phyloP scores from a whole-genome alignment of 176 grass and related monocot genomes.

The Oryza nivara region DNA sequence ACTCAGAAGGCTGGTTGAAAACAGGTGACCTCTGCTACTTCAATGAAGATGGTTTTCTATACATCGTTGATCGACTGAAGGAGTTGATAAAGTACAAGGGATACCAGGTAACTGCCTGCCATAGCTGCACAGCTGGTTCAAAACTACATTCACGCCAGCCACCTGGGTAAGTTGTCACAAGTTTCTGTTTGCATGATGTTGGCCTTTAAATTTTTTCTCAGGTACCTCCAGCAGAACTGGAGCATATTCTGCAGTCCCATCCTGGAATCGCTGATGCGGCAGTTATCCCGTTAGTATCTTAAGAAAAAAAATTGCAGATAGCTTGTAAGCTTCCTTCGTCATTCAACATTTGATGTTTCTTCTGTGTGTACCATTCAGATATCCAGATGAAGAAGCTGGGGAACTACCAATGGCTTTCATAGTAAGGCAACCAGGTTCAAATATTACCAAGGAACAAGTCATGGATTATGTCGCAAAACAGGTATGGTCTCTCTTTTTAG shows the following conservation, averaged over 20 bases:
- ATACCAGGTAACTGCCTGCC: constrained; percentile 53
- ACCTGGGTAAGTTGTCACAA: neutral
- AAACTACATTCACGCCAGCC: neutral
- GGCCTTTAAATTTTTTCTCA: constrained; percentile 27
- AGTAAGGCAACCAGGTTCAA: constrained; percentile 58
- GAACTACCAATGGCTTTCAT: constrained; percentile 85
- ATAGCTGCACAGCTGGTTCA: neutral
- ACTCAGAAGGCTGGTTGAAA: constrained; percentile 71
- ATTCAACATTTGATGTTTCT: neutral
- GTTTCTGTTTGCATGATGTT: constrained; percentile 16
- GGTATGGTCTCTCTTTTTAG: constrained; percentile 42
- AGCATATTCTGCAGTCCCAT: constrained; percentile 63
- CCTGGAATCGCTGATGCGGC: constrained; percentile 61
- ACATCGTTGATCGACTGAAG: constrained; percentile 73
- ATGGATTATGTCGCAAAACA: constrained; percentile 76
- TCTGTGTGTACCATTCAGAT: constrained; percentile 45
- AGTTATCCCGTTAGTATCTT: constrained; percentile 63
- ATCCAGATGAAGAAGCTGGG: constrained; percentile 87
- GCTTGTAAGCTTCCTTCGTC: neutral
- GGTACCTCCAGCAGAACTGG: constrained; percentile 76
- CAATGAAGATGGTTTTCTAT: constrained; percentile 68
- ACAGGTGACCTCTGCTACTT: constrained; percentile 80
- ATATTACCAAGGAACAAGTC: constrained; percentile 54
- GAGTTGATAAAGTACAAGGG: constrained; percentile 84
- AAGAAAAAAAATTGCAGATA: constrained; percentile 16